Conservation (phyloP, 345 rosid species). For the Aethionema arabicum region DNA sequence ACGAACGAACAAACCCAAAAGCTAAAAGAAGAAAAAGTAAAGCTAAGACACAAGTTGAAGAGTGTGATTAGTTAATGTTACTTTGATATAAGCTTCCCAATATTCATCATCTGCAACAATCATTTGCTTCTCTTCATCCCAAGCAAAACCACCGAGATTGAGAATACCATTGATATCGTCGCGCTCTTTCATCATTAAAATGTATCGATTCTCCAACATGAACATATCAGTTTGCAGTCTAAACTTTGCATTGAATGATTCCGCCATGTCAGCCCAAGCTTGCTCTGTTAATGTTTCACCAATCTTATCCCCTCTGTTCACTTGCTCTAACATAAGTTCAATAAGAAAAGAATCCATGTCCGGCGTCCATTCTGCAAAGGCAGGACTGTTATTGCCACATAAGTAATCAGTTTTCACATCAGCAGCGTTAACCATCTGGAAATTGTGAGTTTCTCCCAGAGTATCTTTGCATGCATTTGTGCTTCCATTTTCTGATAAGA, state of each 20-base stretch:
- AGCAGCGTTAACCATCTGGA: slow-evolving; percentile 34
- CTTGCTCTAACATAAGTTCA: slow-evolving; percentile 60
- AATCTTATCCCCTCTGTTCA: slow-evolving; percentile 44
- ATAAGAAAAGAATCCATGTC: slow-evolving; percentile 55
- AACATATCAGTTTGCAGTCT: slow-evolving; percentile 48
- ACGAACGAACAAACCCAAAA: too few relatives aligned
- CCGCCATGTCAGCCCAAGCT: slow-evolving; percentile 59
- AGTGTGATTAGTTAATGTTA: slow-evolving; percentile 21
- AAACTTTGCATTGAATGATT: slow-evolving; percentile 54
- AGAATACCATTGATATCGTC: slow-evolving; percentile 56
- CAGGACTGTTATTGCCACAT: slow-evolving; percentile 31
- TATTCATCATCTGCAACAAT: slow-evolving; percentile 47
- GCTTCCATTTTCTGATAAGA: slow-evolving; percentile 26
- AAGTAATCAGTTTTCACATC: slow-evolving; percentile 40
- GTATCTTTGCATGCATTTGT: slow-evolving; percentile 20
- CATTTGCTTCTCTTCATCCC: slow-evolving; percentile 61
- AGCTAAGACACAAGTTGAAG: background rate
- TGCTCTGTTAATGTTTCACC: slow-evolving; percentile 51
- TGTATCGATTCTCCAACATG: slow-evolving; percentile 52
- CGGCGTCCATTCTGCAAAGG: slow-evolving; percentile 52
- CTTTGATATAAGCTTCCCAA: slow-evolving; percentile 69
- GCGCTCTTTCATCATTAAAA: slow-evolving; percentile 61
- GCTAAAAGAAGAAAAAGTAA: background rate
- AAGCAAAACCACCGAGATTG: slow-evolving; percentile 49
- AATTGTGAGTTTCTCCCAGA: slow-evolving; percentile 14